Evolutionary conservation across 306 rosid species (phyloP).

Genomic region (Heteromeles arbutifolia): DNA sequence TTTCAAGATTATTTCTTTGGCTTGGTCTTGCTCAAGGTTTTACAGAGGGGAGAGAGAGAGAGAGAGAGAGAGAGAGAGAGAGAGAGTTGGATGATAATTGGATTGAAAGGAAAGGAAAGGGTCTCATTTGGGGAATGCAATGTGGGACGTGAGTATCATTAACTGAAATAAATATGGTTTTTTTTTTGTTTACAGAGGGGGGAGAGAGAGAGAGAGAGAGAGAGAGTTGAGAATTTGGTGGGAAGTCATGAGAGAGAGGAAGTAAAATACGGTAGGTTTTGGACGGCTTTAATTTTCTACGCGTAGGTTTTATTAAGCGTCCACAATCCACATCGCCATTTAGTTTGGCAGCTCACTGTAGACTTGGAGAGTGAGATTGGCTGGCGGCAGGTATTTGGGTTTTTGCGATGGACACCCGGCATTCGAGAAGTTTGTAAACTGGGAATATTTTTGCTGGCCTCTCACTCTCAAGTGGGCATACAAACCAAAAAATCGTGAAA

Average conservation of each 20-base stretch:
- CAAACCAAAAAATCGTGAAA: too few relatives aligned
- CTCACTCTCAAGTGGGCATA: too few relatives aligned
- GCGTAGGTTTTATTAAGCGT: neutral
- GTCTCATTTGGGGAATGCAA: neutral
- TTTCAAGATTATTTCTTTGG: neutral
- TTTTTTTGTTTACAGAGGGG: neutral
- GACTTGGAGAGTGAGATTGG: neutral
- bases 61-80: conserved; percentile 5
- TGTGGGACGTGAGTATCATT: conserved; percentile 62
- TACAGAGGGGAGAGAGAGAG: neutral
- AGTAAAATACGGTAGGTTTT: neutral
- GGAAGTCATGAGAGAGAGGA: neutral
- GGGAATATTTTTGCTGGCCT: too few relatives aligned
- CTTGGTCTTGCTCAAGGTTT: neutral
- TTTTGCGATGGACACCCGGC: neutral
- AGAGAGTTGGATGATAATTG: conserved; percentile 31
- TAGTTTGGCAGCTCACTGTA: neutral
- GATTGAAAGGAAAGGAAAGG: conserved; percentile 19
- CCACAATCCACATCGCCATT: neutral
- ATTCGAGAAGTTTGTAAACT: too few relatives aligned
- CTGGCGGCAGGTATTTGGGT: neutral
- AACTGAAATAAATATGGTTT: conserved; percentile 8
- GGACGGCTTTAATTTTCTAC: neutral
- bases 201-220: neutral
- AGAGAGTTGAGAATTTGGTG: neutral